phyloP scores from a whole-genome alignment of 768 basidiomycete species.

The Rhodotorula taiwanensis region DNA sequence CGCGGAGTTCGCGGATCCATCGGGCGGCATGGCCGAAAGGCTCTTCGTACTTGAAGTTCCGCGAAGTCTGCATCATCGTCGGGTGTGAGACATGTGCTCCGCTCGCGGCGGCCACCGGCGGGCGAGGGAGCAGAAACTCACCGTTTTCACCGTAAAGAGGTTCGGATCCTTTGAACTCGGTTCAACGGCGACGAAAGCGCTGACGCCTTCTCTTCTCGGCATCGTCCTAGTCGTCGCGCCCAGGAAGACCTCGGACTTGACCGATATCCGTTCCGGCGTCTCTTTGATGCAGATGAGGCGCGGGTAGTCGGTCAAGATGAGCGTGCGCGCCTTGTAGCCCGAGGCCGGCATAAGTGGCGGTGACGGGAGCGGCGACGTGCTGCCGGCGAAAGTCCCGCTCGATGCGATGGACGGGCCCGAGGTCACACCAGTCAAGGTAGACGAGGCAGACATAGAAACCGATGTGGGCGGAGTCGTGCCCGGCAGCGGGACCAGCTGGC shows the following conservation, averaged over 20 bases:
- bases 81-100: too few species aligned
- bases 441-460: background rate
- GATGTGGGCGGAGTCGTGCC: background rate
- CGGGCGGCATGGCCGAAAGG: constrained; percentile 23
- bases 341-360: background rate
- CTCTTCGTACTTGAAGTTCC: constrained; percentile 32
- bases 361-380: background rate
- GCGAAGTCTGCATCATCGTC: constrained; percentile 29
- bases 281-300: constrained; percentile 38
- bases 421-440: background rate
- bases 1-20: constrained; percentile 30
- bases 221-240: constrained; percentile 8
- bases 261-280: constrained; percentile 10
- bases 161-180: background rate
- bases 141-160: constrained; percentile 26
- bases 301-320: constrained; percentile 38
- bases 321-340: constrained; percentile 29
- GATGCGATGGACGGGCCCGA: background rate
- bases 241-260: constrained; percentile 38
- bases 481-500: background rate
- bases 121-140: background rate
- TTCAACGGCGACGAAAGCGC: constrained; percentile 16
- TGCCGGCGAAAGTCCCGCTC: background rate
- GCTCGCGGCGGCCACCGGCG: too few species aligned
- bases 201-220: constrained; percentile 13